Evolutionary conservation across 1,139 yeast genomes (phyloP), one percentile per base, ranked within the genome.

Genomic region (Meyerozyma athensensis): DNA sequence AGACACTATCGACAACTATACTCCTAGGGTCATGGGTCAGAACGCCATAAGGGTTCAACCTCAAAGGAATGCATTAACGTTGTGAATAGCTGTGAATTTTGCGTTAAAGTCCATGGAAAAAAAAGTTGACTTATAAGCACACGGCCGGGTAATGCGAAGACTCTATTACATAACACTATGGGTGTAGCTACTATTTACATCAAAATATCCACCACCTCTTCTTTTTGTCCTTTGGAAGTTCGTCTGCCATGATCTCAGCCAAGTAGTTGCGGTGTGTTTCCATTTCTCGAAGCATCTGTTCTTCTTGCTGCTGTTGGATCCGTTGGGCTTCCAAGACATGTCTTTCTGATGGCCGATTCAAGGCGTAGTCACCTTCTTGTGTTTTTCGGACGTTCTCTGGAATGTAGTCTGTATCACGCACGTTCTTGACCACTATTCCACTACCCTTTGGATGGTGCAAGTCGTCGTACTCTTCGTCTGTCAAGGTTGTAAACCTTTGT

Each of bases 301-400:
- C 94, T 52, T 86, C 95, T 37, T 77, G 72, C 40, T 79, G 77
- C 56, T 85, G 94, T 43, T 74, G 67, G 22, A 80, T 68, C 44
- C 86, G 67, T 55, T 84, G 85, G 0, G 94, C 95, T 54, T 82
- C 87, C 44, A 84, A 73, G 6, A 80, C 71, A 51, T 86, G 96
- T 50, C 79, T 75, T 56, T 77, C 77, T 40, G 81, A 78, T 5
- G 89, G 94, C 58, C 85, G 70, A 53, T 77, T 84, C 65, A 79
- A 66, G 2, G 77, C 86, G 51, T 56, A 68, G 33, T 65, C 66
- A 34, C 70, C 65, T 44, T 74, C 77, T 19, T 57, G 59, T 23
- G 72, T 65, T 43, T 58, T 63, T 43, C 74, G 55, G 40, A 59
- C 50, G 36, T 58, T 55, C 43, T 64, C 68, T 12, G 71, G 66